Evolutionary conservation across 495 filamentous ascomycete species (phyloP), one percentile per base, ranked within the genome.

Genomic region (Platismatia glauca): DNA sequence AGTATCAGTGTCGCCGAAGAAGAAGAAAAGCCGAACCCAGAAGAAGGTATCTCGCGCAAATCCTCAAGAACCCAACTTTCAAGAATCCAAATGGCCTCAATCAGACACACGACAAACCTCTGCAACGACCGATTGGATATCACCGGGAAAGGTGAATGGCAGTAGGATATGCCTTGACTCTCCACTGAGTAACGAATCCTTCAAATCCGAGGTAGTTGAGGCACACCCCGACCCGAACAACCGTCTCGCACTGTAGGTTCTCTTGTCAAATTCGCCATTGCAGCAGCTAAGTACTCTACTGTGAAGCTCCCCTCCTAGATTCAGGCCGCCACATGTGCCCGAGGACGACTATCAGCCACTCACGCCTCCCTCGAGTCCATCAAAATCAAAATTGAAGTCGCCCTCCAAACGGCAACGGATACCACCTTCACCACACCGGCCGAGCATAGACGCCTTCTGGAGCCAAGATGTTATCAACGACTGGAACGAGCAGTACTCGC

Each of bases 401-500:
- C 84, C 84, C 7, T 76, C 74, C 0, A 85, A 84, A 65, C 67
- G 71, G n/a, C 76, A 70, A 48, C 66, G 71, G 2, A 80, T 86
- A 37, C 83, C 83, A 38, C 74, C 78, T 3, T 79, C 79, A 5
- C 81, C 82, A 0, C 81, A 89, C 69, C 82, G 85, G 52, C 85
- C 86, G 50, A 87, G 80, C 58, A 79, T 84, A 33, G 90, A 94
- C 67, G 81, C 82, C 16, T 95, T 96, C 73, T 96, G 92, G 92
- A 81, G 79, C 60, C 82, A 86, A 63, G 86, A 86, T 34, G 73
- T 82, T 16, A 84, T 89, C 64, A 89, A 92, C 72, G 82, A 83
- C 60, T 96, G 90, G 91, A 86, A 90, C 66, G 90, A 95, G 64
- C 73, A 87, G 62, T 84, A 91, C 72, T 89, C 89, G 9, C 85